Evolutionary conservation across 1,139 yeast species (phyloP).

Genomic region (Magnusiomyces magnusii): DNA sequence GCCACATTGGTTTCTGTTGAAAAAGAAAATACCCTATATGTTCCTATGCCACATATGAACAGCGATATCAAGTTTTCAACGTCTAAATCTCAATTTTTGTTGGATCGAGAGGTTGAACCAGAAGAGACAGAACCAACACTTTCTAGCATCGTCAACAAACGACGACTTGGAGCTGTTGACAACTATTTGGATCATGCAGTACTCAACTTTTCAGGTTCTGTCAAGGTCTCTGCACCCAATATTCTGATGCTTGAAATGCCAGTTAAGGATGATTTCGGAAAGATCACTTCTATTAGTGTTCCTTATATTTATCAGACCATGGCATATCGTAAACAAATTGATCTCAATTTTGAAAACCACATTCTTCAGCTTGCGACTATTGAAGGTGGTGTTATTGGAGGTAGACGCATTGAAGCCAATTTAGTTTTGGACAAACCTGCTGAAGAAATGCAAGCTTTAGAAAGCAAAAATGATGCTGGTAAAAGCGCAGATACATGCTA

Average conservation of each 20-base stretch:
- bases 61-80: conserved; percentile 44
- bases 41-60: conserved; percentile 38
- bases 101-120: conserved; percentile 23
- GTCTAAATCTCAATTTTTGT: conserved; percentile 30
- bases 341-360: conserved; percentile 35
- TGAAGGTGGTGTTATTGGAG: conserved; percentile 54
- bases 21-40: conserved; percentile 39
- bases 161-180: conserved; percentile 22
- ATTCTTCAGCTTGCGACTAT: conserved; percentile 42
- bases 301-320: conserved; percentile 41
- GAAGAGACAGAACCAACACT: neutral
- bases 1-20: conserved; percentile 43
- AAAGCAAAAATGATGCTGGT: neutral
- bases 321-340: conserved; percentile 41
- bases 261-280: neutral
- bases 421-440: conserved; percentile 36
- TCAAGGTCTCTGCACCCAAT: conserved; percentile 36
- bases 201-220: conserved; percentile 39
- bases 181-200: conserved; percentile 37
- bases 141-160: neutral
- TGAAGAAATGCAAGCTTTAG: neutral
- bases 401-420: conserved; percentile 43
- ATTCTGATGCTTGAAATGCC: conserved; percentile 32
- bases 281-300: neutral
- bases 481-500: neutral